Base-by-base conservation (phyloP, 768 basidiomycete genomes). In the Boletus barrowsii region DNA sequence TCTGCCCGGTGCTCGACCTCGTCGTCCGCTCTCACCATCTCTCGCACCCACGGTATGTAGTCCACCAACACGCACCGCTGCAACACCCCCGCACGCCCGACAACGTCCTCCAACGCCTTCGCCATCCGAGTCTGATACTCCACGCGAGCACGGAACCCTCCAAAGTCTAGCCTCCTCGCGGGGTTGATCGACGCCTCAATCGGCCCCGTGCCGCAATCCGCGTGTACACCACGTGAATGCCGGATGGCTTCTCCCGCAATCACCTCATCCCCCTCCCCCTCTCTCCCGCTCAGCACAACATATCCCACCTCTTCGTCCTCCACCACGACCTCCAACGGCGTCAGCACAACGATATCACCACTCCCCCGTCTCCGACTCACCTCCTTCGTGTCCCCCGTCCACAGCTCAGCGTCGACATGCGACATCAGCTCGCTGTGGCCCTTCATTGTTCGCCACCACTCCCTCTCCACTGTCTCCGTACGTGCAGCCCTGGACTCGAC, bases 21-120 rank as follows among this genome's bases (percentile, higher is more conserved):
- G 56, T 93, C 90, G 58, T 96, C 93, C 36, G 72, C 78, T 26
- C 54, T 69, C 39, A 88, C 82, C 67, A 95, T 87, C 55, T 72
- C 63, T 54, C 85, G 75, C 46, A 92, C 73, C 70, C 78, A 80
- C 32, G 92, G 87, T 60, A 82, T 72, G 70, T 90, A 88, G 45
- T 95, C 89, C 64, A 86, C 67, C 62, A 80, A 78, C 54, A 87
- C 69, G 37, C 72, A 71, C 18, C 64, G 63, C 45, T 78, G 73
- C 41, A 76, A 55, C 50, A 35, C 33, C 33, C 4, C 13, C 4
- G 6, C 33, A 10, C 33, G 11, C 4, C 33, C 33, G 78, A 84
- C 73, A 41, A 83, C 62, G 54, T 75, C 74, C 53, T 75, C 72
- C 60, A 90, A 68, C 62, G 79, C 77, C 54, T 71, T 70, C 56